These are phyloP conservation scores for Phytophthora cajani DNA, from an alignment of 352 stramenopile species.

Conservation along the genomic window DNA sequence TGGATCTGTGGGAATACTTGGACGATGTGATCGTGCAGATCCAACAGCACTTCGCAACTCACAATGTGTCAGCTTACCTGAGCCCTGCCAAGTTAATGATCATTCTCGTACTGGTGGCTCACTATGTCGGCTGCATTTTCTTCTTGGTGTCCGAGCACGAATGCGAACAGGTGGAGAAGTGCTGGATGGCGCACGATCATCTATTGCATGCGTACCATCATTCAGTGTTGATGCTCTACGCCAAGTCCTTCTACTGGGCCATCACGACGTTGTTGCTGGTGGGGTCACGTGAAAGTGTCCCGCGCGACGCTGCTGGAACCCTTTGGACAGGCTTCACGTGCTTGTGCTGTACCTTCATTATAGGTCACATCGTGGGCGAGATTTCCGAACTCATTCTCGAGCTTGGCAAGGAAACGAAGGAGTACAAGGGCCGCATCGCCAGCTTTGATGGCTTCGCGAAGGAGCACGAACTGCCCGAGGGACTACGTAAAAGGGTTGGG, in stretches of 20 bases:
- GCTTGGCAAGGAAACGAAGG: slow-evolving; percentile 73
- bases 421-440: slow-evolving; percentile 73
- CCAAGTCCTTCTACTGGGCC: slow-evolving; percentile 77
- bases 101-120: slow-evolving; percentile 64
- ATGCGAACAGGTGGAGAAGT: slow-evolving; percentile 44
- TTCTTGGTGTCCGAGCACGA: slow-evolving; percentile 73
- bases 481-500: slow-evolving; percentile 54
- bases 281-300: slow-evolving; percentile 64
- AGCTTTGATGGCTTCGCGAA: slow-evolving; percentile 83
- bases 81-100: slow-evolving; percentile 75
- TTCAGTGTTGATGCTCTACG: slow-evolving; percentile 57
- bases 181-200: slow-evolving; percentile 69
- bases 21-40: slow-evolving; percentile 75
- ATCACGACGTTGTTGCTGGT: slow-evolving; percentile 71
- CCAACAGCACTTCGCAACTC: slow-evolving; percentile 69
- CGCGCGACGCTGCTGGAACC: slow-evolving; percentile 47
- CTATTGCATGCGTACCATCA: slow-evolving; percentile 69
- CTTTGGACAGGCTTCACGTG: slow-evolving; percentile 67
- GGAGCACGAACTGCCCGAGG: slow-evolving; percentile 54
- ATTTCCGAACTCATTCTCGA: slow-evolving; percentile 80
- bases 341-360: slow-evolving; percentile 75
- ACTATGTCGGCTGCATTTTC: slow-evolving; percentile 75
- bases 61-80: slow-evolving; percentile 74
- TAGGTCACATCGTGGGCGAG: slow-evolving; percentile 76
- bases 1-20: slow-evolving; percentile 61